These are phyloP conservation scores for Backusella macrospora DNA, from an alignment of 192 early-diverging fungal species.

Conservation along the genomic window DNA sequence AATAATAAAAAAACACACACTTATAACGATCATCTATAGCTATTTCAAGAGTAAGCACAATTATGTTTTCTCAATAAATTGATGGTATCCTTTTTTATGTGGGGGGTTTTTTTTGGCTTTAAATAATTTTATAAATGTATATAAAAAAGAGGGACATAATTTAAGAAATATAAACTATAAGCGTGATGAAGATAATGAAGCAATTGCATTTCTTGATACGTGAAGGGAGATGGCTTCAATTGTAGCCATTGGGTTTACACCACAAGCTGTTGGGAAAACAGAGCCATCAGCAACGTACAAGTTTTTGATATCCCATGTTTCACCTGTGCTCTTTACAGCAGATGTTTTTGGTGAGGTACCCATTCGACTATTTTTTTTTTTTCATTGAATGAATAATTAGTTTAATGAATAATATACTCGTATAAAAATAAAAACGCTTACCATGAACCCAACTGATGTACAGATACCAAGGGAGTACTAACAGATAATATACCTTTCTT, in stretches of 20 bases:
- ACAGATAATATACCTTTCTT: slow-evolving; percentile 37
- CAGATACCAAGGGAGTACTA: slow-evolving; percentile 45
- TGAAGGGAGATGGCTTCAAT: slow-evolving; percentile 26
- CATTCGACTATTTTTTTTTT: slow-evolving; percentile 58
- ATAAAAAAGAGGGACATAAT: too few species aligned
- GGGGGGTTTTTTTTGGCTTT: too few species aligned
- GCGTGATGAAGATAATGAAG: background rate
- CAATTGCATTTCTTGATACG: background rate
- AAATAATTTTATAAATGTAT: too few species aligned
- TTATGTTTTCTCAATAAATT: too few species aligned
- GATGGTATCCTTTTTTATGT: too few species aligned
- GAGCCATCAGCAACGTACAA: slow-evolving; percentile 57
- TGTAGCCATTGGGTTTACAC: slow-evolving; percentile 64
- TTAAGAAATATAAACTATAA: background rate
- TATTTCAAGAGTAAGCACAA: too few species aligned
- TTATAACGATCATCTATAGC: too few species aligned
- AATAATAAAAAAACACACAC: too few species aligned
- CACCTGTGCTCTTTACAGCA: slow-evolving; percentile 64
- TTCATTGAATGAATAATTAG: background rate
- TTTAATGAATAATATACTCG: background rate
- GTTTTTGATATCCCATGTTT: slow-evolving; percentile 68
- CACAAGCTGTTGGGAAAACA: slow-evolving; percentile 41
- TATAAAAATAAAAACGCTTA: slow-evolving; percentile 30
- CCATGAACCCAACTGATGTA: slow-evolving; percentile 73
- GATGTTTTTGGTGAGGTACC: slow-evolving; percentile 48